Percentiles rank a stretch among this genome's conserved stretches.
phyloP scores from a whole-genome alignment of 1,284 basidiomycete species.

The Meripilus lineatus region DNA sequence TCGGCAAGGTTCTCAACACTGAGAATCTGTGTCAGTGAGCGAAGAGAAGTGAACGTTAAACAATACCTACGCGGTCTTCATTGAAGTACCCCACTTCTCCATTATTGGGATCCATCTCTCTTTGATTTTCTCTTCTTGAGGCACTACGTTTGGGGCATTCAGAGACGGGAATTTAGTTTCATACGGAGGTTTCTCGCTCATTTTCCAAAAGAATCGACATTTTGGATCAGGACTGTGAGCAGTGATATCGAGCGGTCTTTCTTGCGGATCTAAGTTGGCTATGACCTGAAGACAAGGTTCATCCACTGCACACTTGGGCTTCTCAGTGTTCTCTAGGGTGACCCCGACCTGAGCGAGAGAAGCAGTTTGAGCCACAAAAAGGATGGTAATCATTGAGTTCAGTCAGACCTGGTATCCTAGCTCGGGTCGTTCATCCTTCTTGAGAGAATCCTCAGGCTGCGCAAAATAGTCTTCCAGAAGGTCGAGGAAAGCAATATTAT shows the following conservation, averaged over 20 bases:
- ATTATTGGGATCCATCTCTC: slow-evolving; percentile 64
- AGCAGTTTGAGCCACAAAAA: neutral
- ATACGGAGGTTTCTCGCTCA: slow-evolving; percentile 74
- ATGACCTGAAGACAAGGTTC: slow-evolving; percentile 73
- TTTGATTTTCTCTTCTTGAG: slow-evolving; percentile 49
- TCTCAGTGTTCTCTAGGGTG: slow-evolving; percentile 90
- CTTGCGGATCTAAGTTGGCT: slow-evolving; percentile 62
- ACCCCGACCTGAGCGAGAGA: slow-evolving; percentile 52
- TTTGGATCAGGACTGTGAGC: slow-evolving; percentile 85
- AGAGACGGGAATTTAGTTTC: slow-evolving; percentile 70
- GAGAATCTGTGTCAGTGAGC: slow-evolving; percentile 2
- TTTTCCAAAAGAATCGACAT: slow-evolving; percentile 90
- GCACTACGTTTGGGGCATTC: slow-evolving; percentile 79
- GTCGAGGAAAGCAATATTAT: slow-evolving; percentile 77
- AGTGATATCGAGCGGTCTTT: slow-evolving; percentile 78
- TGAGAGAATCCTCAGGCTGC: slow-evolving; percentile 57
- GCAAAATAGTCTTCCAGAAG: slow-evolving; percentile 86
- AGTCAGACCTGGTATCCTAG: slow-evolving; percentile 52
- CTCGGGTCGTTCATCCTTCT: slow-evolving; percentile 78
- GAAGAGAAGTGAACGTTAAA: neutral
- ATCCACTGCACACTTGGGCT: slow-evolving; percentile 80
- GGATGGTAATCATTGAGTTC: neutral
- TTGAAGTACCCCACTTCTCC: slow-evolving; percentile 79
- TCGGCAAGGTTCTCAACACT: slow-evolving; percentile 79
- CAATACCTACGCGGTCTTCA: slow-evolving; percentile 74